A percentile compares a stretch with the other conserved stretches of the same genome.
Evolutionary conservation across 2,329 filamentous ascomycete genomes (phyloP).

Genomic region (Trichoderma guizhouense): DNA sequence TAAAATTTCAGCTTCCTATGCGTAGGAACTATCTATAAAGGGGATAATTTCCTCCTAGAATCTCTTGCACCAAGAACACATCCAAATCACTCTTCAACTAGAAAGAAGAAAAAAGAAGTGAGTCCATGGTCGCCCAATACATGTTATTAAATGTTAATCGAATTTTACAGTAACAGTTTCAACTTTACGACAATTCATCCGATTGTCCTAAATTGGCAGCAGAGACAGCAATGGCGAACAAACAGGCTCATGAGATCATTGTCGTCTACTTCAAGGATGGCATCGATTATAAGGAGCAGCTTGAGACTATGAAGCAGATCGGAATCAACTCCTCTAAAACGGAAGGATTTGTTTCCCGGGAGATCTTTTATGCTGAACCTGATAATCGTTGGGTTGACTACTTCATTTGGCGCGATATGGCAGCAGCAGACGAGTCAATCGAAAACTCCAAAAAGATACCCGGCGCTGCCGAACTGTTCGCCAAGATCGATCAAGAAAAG

Average conservation of each 20-base stretch:
- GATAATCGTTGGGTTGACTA: not conserved
- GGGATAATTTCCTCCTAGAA: not conserved
- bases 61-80: not conserved
- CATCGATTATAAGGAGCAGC: not conserved
- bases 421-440: not conserved
- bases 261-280: not conserved
- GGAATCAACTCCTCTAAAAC: not conserved
- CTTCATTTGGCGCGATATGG: not conserved
- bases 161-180: not conserved
- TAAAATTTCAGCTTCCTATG: not conserved
- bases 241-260: not conserved
- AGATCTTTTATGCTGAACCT: not conserved
- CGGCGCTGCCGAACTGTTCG: not conserved
- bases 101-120: not conserved
- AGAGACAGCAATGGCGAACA: not conserved
- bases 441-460: not conserved
- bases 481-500: not conserved
- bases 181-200: not conserved
- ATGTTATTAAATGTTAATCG: not conserved
- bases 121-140: not conserved
- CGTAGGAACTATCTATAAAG: not conserved
- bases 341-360: not conserved
- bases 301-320: not conserved
- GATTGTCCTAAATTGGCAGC: not conserved
- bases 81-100: not conserved